Evolutionary conservation across 805 yeast species (phyloP), one percentile per base, ranked within the genome.

Genomic region (Peterozyma toletana): DNA sequence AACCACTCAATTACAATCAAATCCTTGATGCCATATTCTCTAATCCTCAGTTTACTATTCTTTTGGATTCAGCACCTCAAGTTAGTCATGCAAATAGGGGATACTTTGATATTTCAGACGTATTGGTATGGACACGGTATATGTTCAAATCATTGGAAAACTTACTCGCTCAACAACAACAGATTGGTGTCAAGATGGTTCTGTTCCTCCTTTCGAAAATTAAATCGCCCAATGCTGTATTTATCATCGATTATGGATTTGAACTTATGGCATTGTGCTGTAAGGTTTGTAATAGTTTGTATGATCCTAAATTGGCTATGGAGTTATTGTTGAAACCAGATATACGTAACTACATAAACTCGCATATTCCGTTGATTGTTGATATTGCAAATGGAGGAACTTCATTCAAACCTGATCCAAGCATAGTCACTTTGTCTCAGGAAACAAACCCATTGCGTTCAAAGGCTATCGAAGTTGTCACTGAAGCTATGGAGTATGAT

Each of bases 11-110:
- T 2, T 75, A 73, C 47, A 69, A 67, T 29, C 79, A 78, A 47
- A 64, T 81, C 37, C 58, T 84, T 41, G 89, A 83, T 49, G 70
- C 78, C 14, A 66, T 83, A 1, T 68, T 83, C 39, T 73, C 73
- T 15, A 80, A 75, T 51, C 78, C 81, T 1, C 60, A 66, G 39
- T 78, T 68, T 50, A 53, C 64, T 1, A 61, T 60, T 14, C 63
- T 58, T 41, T 54, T 81, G 29, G 49, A 49, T 5, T 35, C 37
- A 42, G 53, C 54, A 2, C 45, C 56, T 2, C 56, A 63, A 2
- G 48, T 56, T 11, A 59, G 60, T 31, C 66, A 60, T 9, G 37
- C 51, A 3, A 58, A 62, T 13, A 57, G 62, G 1, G 40, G 46
- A 2, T 64, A 68, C 3, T 21, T 21, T 21, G 54, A 64, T 13